These are phyloP conservation scores for Daldinia concentrica DNA, from an alignment of 495 filamentous ascomycete genomes.

Conservation along the genomic window DNA sequence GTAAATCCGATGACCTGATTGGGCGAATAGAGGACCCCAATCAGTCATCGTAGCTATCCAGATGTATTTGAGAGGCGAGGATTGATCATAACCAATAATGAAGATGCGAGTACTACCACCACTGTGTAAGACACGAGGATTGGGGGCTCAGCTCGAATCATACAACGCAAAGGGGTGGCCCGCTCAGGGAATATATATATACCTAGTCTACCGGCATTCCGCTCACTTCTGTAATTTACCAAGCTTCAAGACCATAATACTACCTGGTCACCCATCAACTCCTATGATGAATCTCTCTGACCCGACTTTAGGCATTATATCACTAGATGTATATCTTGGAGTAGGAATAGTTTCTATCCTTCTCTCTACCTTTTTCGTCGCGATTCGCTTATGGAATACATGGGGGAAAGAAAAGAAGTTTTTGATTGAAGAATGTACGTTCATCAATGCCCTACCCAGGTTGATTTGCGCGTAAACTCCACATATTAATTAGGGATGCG, in stretches of 20 bases:
- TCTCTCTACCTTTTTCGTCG: background rate
- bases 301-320: background rate
- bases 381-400: background rate
- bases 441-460: background rate
- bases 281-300: background rate
- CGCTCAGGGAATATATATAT: background rate
- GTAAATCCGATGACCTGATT: background rate
- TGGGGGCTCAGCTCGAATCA: background rate
- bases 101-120: background rate
- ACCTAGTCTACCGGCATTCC: background rate
- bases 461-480: background rate
- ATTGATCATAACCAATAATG: background rate
- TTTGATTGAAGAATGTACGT: background rate
- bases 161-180: background rate
- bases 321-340: background rate
- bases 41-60: background rate
- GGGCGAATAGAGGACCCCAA: background rate
- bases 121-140: background rate
- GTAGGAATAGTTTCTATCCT: background rate
- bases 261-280: background rate
- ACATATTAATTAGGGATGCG: background rate
- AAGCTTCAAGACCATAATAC: background rate
- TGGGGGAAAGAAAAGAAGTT: background rate
- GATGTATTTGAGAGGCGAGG: background rate
- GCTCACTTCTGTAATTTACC: background rate